Conservation (phyloP, 179 eudicot species). For the Corrigiola litoralis region DNA sequence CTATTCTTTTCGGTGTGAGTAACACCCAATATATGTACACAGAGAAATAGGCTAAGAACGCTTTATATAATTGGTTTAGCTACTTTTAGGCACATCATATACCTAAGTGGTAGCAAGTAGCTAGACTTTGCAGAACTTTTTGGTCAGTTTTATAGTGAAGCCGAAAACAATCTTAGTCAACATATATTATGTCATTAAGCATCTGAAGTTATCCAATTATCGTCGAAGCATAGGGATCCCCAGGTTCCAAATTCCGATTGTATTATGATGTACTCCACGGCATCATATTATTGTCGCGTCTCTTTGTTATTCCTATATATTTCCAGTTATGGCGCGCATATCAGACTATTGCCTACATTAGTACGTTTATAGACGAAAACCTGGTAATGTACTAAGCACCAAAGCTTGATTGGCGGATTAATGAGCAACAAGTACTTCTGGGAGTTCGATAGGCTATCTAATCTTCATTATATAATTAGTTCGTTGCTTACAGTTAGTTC, state of each 20-base stretch:
- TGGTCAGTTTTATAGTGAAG: constrained; percentile 10
- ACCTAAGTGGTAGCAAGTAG: not conserved
- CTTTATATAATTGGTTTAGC: not conserved
- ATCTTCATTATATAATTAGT: too few relatives aligned
- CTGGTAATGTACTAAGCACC: too few relatives aligned
- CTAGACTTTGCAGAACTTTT: constrained; percentile 12
- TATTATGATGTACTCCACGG: too few relatives aligned
- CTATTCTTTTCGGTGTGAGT: not conserved
- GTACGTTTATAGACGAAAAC: too few relatives aligned
- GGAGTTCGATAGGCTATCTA: too few relatives aligned
- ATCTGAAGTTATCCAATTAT: constrained; percentile 1
- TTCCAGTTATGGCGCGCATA: too few relatives aligned
- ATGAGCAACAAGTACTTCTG: too few relatives aligned
- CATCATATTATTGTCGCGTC: too few relatives aligned
- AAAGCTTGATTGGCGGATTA: too few relatives aligned
- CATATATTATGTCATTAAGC: not conserved
- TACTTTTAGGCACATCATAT: not conserved
- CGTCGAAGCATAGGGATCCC: constrained; percentile 20
- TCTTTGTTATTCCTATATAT: too few relatives aligned
- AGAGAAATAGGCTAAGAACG: constrained; percentile 1
- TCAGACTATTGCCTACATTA: too few relatives aligned
- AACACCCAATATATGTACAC: not conserved
- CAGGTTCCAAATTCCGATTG: constrained; percentile 8
- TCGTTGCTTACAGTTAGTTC: too few relatives aligned
- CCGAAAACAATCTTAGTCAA: not conserved